phyloP scores from a whole-genome alignment of 2,329 filamentous ascomycete species.

The Raffaelea albimanens region DNA sequence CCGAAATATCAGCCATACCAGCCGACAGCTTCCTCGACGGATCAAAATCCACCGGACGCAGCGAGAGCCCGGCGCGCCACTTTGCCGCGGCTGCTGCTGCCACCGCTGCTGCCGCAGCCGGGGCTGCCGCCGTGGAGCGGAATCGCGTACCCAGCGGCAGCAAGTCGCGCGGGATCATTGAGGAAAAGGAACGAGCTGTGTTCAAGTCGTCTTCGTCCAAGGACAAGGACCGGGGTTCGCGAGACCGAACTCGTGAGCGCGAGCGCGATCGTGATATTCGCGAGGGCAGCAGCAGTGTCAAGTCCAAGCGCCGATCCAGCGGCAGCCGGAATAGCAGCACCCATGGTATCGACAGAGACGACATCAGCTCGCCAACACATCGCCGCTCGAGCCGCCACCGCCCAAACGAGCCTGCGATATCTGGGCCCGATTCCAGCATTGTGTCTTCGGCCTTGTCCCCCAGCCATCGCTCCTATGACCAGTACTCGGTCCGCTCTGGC shows the following conservation, averaged over 20 bases:
- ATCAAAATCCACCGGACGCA: conserved; percentile 34
- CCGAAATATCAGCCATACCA: conserved; percentile 75
- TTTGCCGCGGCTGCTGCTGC: conserved; percentile 28
- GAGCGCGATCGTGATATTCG: conserved; percentile 13
- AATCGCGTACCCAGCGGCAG: conserved; percentile 15
- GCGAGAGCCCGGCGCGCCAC: conserved; percentile 32
- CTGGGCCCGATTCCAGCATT: conserved; percentile 43
- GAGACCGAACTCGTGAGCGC: conserved; percentile 19
- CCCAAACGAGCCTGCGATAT: conserved; percentile 41
- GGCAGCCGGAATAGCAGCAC: conserved; percentile 42
- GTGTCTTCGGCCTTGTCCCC: conserved; percentile 43
- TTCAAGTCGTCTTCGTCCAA: conserved; percentile 16
- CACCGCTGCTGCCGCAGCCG: conserved; percentile 25
- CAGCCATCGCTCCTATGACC: conserved; percentile 46
- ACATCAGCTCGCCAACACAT: conserved; percentile 31
- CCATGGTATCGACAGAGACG: conserved; percentile 35
- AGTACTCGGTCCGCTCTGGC: conserved; percentile 41
- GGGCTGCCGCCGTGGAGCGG: conserved; percentile 35
- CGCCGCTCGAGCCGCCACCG: conserved; percentile 42
- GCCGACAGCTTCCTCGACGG: conserved; percentile 53
- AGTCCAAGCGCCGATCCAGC: conserved; percentile 34
- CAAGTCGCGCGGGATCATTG: too few species aligned
- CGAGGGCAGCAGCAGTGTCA: conserved; percentile 29
- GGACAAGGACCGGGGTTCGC: conserved; percentile 16
- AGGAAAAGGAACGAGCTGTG: conserved; percentile 29